Percentiles rank a stretch among this genome's conserved stretches.
Evolutionary conservation across 805 yeast genomes (phyloP).

Genomic region (Lachancea lanzarotensis): DNA sequence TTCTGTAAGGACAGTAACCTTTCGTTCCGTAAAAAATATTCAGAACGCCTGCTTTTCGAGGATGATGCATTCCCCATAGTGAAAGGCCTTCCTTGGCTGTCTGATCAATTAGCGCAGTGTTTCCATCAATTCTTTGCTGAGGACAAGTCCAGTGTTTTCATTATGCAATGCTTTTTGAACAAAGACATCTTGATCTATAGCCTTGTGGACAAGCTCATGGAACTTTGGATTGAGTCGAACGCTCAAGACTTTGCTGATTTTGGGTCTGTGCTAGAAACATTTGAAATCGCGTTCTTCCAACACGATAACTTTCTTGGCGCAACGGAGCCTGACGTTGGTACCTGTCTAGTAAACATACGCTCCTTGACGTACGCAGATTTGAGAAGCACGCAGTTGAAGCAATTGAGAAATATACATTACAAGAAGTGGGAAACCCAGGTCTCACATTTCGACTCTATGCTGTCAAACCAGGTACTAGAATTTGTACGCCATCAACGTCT

Average conservation of each 20-base stretch:
- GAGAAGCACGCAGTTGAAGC: constrained; percentile 47
- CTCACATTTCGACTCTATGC: constrained; percentile 41
- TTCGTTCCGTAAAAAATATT: constrained; percentile 54
- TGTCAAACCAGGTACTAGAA: constrained; percentile 53
- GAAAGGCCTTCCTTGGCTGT: constrained; percentile 32
- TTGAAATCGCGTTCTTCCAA: constrained; percentile 6
- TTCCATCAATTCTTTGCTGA: constrained; percentile 28
- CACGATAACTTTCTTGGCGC: constrained; percentile 2
- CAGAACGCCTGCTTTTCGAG: constrained; percentile 60
- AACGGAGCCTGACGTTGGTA: constrained; percentile 33
- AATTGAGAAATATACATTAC: constrained; percentile 34
- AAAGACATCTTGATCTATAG: constrained; percentile 52
- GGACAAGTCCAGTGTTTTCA: background rate
- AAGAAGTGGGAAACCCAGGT: constrained; percentile 42
- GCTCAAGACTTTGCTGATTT: constrained; percentile 46
- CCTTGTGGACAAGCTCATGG: constrained; percentile 50
- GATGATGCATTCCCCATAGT: constrained; percentile 46
- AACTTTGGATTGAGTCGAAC: constrained; percentile 56
- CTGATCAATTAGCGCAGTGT: constrained; percentile 25
- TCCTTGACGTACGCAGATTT: constrained; percentile 41
- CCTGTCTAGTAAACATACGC: constrained; percentile 39
- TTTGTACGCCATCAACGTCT: constrained; percentile 74
- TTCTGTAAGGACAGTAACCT: constrained; percentile 53
- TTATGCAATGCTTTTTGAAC: constrained; percentile 29
- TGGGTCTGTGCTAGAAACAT: constrained; percentile 41